Base-by-base conservation (phyloP, 1,284 basidiomycete genomes). In the Marasmius tenuissimus region DNA sequence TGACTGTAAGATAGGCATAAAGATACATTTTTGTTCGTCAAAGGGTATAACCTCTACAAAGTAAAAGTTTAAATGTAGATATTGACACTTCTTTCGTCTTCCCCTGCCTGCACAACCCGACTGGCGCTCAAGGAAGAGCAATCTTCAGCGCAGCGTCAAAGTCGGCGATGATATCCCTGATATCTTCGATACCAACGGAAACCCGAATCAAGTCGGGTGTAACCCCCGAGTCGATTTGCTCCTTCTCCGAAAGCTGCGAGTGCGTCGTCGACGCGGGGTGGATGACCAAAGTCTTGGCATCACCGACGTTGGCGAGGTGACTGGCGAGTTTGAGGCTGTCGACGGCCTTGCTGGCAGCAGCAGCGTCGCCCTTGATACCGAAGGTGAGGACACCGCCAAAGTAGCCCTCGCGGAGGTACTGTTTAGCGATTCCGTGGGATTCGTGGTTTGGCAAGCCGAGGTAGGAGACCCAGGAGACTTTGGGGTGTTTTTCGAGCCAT, bases 261-360 rank as follows among this genome's bases (percentile, higher is more conserved):
- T 96, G 94, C 1, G 94, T 96, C 20, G 94, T 96, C 51, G 86
- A 84, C 12, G 88, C 86, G 8, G 93, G 93, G 72, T 94, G 92
- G 68, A 94, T 92, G 40, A 92, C 89, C 16, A 94, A 83, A 3
- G 91, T 93, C 77, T 94, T 93, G 33, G 91, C 89, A 67, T 93
- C 81, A 37, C 87, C 89, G 34, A 94, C 91, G 71, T 93, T 93
- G 16, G 89, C 91, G 16, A 93, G 78, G 71, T 93, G 81, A 69
- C 86, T 90, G 18, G 90, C 90, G 6, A 95, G 81, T 70, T 85
- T 87, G 61, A 96, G 78, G 65, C 76, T 81, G 71, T 95, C 93
- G 37, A 96, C 91, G 45, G 92, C 82, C 59, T 81, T 80, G 73
- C 84, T 85, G 11, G 91, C 93, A 5, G 75, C 73, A 58, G 74